Percentiles rank a stretch among this genome's conserved stretches.
Conservation (phyloP, 805 yeast species). For the Ogataea henricii region DNA sequence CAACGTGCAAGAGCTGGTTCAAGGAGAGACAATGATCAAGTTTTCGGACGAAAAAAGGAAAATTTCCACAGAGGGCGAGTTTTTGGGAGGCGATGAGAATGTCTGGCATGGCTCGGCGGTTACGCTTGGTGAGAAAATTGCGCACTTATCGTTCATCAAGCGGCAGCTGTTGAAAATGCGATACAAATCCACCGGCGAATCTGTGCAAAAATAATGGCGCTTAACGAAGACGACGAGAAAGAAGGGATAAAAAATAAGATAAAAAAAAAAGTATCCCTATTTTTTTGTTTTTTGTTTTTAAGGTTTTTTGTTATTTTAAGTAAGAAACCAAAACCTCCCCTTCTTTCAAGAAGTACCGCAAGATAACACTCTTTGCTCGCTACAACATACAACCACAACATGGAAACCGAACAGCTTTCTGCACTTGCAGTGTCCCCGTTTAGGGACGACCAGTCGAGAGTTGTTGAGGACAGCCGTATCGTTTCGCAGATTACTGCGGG, state of each 20-base stretch:
- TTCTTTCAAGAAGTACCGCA: background rate
- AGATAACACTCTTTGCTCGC: no score
- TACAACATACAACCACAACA: background rate
- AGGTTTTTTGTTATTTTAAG: background rate
- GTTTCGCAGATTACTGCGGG: background rate
- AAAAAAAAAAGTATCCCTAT: background rate
- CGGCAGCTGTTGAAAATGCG: slow-evolving; percentile 7
- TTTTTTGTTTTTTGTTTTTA: background rate
- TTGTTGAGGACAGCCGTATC: background rate
- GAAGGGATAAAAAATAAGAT: background rate
- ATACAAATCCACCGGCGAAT: background rate
- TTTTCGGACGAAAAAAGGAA: slow-evolving; percentile 15
- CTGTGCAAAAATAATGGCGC: no score
- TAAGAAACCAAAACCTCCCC: background rate
- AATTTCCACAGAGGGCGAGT: slow-evolving; percentile 34
- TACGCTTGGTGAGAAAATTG: slow-evolving; percentile 32
- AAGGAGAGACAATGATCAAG: slow-evolving; percentile 24
- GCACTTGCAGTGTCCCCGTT: background rate
- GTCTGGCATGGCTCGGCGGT: slow-evolving; percentile 33
- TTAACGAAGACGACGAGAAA: background rate
- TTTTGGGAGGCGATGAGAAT: slow-evolving; percentile 30
- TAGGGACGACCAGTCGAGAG: background rate
- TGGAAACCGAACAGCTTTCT: background rate
- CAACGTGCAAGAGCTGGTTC: slow-evolving; percentile 12
- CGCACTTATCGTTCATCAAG: slow-evolving; percentile 35